phyloP scores from a whole-genome alignment of 1,284 basidiomycete species.

The Ceratobasidium sp. region DNA sequence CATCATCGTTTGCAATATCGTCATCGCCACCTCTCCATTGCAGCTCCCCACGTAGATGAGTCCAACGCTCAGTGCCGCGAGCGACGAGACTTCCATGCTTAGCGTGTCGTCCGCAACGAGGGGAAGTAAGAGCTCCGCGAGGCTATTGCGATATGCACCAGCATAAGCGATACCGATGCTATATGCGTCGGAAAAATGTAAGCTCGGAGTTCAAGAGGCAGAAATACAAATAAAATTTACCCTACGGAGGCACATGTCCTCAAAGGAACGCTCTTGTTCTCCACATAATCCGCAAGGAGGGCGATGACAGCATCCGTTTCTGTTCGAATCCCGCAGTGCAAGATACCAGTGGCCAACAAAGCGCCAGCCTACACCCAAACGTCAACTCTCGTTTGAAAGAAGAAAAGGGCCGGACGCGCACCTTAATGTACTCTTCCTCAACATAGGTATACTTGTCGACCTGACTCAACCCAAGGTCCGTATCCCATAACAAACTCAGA shows the following conservation, averaged over 20 bases:
- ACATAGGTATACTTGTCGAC: conserved; percentile 99
- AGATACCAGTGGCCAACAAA: conserved; percentile 92
- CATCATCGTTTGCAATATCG: conserved; percentile 95
- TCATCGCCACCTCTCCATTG: conserved; percentile 92
- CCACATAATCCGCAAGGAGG: conserved; percentile 91
- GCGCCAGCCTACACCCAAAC: conserved; percentile 79
- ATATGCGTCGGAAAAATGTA: neutral
- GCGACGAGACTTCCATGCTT: conserved; percentile 91
- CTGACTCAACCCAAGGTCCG: conserved; percentile 92
- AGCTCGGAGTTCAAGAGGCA: neutral
- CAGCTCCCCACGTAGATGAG: conserved; percentile 97
- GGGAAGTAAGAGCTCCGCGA: conserved; percentile 83
- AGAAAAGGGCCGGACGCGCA: conserved; percentile 51
- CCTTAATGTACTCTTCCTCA: conserved; percentile 96
- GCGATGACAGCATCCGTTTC: conserved; percentile 96
- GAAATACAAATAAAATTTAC: conserved; percentile 50
- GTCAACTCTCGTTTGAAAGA: neutral
- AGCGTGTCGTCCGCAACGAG: conserved; percentile 83
- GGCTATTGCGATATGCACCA: conserved; percentile 91
- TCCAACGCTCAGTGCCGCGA: conserved; percentile 90
- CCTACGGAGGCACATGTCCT: conserved; percentile 91
- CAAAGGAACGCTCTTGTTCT: conserved; percentile 87
- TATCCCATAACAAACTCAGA: conserved; percentile 95
- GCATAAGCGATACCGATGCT: conserved; percentile 93
- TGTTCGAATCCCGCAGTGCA: conserved; percentile 91